A percentile compares a stretch with the other conserved stretches of the same genome.
Evolutionary conservation across 2,329 filamentous ascomycete species (phyloP).

Genomic region (Bipolaris oryzae): DNA sequence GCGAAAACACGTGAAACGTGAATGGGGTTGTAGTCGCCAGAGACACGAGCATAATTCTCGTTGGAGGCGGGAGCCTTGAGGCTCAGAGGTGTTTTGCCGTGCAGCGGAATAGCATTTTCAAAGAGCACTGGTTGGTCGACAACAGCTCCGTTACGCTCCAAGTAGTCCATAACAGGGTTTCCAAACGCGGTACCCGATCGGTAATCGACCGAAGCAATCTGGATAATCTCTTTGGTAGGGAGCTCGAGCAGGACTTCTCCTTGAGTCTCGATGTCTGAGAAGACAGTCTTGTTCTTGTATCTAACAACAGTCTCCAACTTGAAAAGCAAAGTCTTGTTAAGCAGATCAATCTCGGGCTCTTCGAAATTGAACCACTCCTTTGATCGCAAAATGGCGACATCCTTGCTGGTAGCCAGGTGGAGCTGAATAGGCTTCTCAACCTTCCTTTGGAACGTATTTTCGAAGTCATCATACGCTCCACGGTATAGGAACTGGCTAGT

Average conservation of each 20-base stretch:
- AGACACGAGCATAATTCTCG: constrained; percentile 96
- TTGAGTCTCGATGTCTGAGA: constrained; percentile 87
- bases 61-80: constrained; percentile 94
- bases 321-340: constrained; percentile 95
- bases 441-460: constrained; percentile 99
- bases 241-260: constrained; percentile 93
- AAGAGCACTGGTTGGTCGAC: constrained; percentile 97
- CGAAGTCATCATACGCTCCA: constrained; percentile 87
- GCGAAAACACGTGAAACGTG: constrained; percentile 98
- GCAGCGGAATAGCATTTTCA: constrained; percentile 94
- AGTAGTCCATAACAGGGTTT: constrained; percentile 96
- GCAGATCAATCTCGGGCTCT: constrained; percentile 82
- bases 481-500: constrained; percentile 98
- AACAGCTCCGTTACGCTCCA: constrained; percentile 85
- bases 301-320: constrained; percentile 88
- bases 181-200: constrained; percentile 89
- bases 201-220: constrained; percentile 97
- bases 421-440: constrained; percentile 93
- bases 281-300: constrained; percentile 94
- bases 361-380: constrained; percentile 97
- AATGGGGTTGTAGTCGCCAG: constrained; percentile 98
- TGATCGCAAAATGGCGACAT: constrained; percentile 89
- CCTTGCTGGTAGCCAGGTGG: constrained; percentile 83
- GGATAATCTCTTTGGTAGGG: constrained; percentile 95
- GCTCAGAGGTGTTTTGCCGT: constrained; percentile 85